These are phyloP conservation scores for Nymphaea colorata DNA, from an alignment of 164 flowering plant genomes.

Conservation along the genomic window DNA sequence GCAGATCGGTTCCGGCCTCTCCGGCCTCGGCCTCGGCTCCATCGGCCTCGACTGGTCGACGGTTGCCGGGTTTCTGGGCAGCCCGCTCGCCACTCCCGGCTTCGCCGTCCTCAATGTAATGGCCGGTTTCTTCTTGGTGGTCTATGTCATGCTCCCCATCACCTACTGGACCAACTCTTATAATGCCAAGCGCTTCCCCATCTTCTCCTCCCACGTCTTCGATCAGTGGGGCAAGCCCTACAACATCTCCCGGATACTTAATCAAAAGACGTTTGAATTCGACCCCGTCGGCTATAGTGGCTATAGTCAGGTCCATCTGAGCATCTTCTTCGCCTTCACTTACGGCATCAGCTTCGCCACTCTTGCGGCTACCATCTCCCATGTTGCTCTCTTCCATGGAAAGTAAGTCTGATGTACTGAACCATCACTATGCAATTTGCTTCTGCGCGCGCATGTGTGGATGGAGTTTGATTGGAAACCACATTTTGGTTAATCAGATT, in stretches of 20 bases:
- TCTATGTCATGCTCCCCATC: conserved; percentile 33
- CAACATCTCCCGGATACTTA: conserved; percentile 23
- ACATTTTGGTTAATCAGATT: no score
- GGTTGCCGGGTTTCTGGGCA: conserved; percentile 29
- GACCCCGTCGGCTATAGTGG: conserved; percentile 22
- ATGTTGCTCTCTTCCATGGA: conserved; percentile 52
- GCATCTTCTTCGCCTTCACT: conserved; percentile 25
- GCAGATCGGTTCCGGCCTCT: conserved; percentile 43
- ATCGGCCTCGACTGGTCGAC: conserved; percentile 50
- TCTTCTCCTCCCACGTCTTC: conserved; percentile 34
- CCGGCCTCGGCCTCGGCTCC: conserved; percentile 53
- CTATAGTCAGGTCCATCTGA: conserved; percentile 39
- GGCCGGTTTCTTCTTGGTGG: conserved; percentile 23
- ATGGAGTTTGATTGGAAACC: no score
- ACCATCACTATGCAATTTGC: neutral
- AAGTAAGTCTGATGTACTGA: conserved; percentile 5
- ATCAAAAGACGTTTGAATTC: conserved; percentile 16
- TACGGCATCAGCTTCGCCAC: conserved; percentile 51
- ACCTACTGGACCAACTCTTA: conserved; percentile 42
- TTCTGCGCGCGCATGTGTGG: neutral
- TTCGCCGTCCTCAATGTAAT: conserved; percentile 32
- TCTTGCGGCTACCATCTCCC: conserved; percentile 39
- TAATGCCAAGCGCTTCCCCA: conserved; percentile 42
- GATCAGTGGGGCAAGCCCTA: conserved; percentile 26
- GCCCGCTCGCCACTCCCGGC: conserved; percentile 48